Conservation (phyloP, 2,329 filamentous ascomycete species). For the Fusarium sp. region DNA sequence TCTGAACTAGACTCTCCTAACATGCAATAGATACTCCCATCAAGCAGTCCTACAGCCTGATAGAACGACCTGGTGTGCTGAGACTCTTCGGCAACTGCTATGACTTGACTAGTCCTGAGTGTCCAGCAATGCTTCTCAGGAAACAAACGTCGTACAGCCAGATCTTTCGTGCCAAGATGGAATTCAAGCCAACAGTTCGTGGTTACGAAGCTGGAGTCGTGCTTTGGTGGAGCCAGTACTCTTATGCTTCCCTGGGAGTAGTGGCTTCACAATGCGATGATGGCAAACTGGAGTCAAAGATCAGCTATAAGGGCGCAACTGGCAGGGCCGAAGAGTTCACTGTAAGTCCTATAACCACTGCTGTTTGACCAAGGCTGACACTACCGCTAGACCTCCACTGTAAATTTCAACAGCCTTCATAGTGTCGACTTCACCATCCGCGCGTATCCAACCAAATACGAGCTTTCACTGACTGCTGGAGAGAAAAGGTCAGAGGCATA, state of each 20-base stretch:
- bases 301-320: constrained; percentile 14
- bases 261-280: constrained; percentile 13
- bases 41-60: constrained; percentile 59
- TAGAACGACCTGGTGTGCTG: constrained; percentile 58
- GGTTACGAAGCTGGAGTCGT: constrained; percentile 66
- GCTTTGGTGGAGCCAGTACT: constrained; percentile 66
- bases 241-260: constrained; percentile 51
- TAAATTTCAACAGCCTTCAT: background rate
- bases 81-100: constrained; percentile 67
- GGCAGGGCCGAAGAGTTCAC: constrained; percentile 17
- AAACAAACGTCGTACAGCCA: constrained; percentile 64
- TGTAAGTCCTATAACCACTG: background rate
- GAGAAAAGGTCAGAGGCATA: background rate
- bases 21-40: constrained; percentile 36
- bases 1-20: background rate
- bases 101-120: constrained; percentile 62
- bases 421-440: constrained; percentile 1
- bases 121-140: constrained; percentile 65
- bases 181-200: constrained; percentile 59
- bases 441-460: constrained; percentile 15
- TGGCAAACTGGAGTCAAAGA: constrained; percentile 2
- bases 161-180: constrained; percentile 58
- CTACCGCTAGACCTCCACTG: background rate
- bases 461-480: background rate
- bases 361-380: background rate